These are phyloP conservation scores for Forsythia suspensa DNA, from an alignment of 257 asterid species.

Conservation along the genomic window DNA sequence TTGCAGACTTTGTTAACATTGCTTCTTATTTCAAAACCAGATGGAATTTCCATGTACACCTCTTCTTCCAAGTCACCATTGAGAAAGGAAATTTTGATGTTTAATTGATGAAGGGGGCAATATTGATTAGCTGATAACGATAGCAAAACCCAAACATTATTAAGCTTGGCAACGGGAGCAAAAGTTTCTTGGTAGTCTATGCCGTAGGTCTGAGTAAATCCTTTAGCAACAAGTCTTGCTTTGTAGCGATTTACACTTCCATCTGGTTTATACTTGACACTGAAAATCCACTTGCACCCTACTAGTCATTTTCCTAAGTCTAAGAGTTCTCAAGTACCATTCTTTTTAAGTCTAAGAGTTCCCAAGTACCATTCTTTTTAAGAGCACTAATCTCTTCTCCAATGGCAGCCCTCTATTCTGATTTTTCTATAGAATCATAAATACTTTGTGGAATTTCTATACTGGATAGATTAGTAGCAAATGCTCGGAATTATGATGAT, in stretches of 20 bases:
- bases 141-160: not conserved
- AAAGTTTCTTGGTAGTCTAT: not conserved
- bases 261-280: not conserved
- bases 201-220: not conserved
- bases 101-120: not conserved
- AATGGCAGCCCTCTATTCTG: not conserved
- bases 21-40: no score
- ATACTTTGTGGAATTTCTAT: not conserved
- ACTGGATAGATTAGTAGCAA: not conserved
- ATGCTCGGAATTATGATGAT: not conserved
- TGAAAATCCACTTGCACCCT: not conserved
- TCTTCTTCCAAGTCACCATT: no score
- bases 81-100: no score
- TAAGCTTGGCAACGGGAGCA: no score
- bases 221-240: not conserved
- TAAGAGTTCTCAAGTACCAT: not conserved
- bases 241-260: not conserved
- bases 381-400: not conserved
- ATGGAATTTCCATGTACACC: no score
- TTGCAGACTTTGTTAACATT: no score
- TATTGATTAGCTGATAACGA: not conserved
- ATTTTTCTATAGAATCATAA: not conserved
- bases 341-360: not conserved
- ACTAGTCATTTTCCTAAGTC: not conserved
- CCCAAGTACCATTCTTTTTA: not conserved